phyloP scores from a whole-genome alignment of 108 stramenopile species.

The Seminavis robusta region DNA sequence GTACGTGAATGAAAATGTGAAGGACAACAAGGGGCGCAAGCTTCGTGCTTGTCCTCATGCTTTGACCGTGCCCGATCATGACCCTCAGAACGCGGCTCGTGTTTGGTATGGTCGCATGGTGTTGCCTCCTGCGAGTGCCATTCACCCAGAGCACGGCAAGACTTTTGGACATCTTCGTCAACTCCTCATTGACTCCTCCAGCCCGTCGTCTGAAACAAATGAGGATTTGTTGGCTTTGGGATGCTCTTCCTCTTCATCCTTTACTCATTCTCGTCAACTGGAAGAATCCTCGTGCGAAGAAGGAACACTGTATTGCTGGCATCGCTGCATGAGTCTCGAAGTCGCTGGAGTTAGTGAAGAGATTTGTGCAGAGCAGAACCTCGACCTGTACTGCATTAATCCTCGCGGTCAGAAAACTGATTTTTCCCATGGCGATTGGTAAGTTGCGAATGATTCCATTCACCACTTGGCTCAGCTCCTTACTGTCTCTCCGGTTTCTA shows the following conservation, averaged over 20 bases:
- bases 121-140: constrained; percentile 64
- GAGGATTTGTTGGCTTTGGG: constrained; percentile 23
- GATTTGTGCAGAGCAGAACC: constrained; percentile 44
- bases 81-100: constrained; percentile 27
- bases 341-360: constrained; percentile 42
- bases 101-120: constrained; percentile 89
- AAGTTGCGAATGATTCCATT: too few species aligned
- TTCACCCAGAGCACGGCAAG: constrained; percentile 22
- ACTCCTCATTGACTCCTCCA: constrained; percentile 27
- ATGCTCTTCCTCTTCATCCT: constrained; percentile 32
- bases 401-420: constrained; percentile 39
- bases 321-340: constrained; percentile 58
- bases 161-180: constrained; percentile 64
- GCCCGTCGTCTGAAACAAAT: not conserved
- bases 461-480: too few species aligned
- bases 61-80: constrained; percentile 21
- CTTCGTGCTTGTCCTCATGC: constrained; percentile 77
- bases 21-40: not conserved
- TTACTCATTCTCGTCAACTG: constrained; percentile 37
- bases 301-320: constrained; percentile 72
- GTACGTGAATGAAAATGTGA: constrained; percentile 38
- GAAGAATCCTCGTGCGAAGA: constrained; percentile 40
- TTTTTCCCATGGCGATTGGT: constrained; percentile 28
- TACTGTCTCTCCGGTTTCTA: too few species aligned
- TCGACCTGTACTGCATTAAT: constrained; percentile 60